Evolutionary conservation across 2,329 filamentous ascomycete species (phyloP).

Genomic region (Camillea tinctor): DNA sequence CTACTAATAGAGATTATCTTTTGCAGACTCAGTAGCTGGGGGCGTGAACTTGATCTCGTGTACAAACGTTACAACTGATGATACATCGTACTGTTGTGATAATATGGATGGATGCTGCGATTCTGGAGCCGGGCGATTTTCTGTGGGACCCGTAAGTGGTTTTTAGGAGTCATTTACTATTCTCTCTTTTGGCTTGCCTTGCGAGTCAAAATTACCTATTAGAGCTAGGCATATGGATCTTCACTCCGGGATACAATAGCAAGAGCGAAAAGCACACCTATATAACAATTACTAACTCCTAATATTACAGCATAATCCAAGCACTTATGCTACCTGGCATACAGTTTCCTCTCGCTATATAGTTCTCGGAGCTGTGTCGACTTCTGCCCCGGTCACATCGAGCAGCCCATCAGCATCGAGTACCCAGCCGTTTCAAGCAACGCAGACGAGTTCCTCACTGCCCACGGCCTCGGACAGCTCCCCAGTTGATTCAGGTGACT

Average conservation of each 20-base stretch:
- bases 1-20: neutral
- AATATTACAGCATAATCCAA: neutral
- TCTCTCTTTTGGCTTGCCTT: no score
- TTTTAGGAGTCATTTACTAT: no score
- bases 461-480: neutral
- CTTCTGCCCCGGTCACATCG: neutral
- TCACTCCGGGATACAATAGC: no score
- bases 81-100: neutral
- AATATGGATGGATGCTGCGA: neutral
- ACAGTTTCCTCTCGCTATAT: neutral
- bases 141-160: neutral
- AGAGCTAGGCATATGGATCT: no score
- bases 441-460: neutral
- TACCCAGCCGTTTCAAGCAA: neutral
- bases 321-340: neutral
- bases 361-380: neutral
- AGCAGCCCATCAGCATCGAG: neutral
- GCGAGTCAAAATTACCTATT: no score
- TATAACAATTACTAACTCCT: no score
- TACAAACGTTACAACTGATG: neutral
- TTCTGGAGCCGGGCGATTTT: neutral
- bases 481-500: neutral
- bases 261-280: no score
- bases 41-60: neutral
- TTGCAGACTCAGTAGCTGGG: neutral